phyloP scores from a whole-genome alignment of 2,329 filamentous ascomycete genomes.

The Metarhizium anisopliae region DNA sequence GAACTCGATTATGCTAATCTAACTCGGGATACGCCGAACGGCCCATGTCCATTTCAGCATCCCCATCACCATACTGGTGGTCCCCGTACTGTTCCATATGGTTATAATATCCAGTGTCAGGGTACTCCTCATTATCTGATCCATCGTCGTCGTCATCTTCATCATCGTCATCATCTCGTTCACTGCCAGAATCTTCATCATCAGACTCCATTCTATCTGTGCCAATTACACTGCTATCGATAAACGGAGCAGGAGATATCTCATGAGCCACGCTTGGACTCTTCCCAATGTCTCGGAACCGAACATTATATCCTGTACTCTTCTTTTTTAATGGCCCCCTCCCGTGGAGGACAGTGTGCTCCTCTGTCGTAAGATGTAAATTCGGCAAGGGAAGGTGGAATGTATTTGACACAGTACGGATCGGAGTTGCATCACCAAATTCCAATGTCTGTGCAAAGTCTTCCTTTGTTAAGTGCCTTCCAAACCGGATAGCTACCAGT shows the following conservation, averaged over 20 bases:
- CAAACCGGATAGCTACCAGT: constrained; percentile 57
- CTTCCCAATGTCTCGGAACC: constrained; percentile 17
- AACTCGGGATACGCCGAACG: constrained; percentile 10
- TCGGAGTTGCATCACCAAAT: constrained; percentile 25
- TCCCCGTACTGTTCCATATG: background rate
- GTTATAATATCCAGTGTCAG: constrained; percentile 16
- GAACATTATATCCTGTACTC: constrained; percentile 26
- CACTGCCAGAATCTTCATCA: constrained; percentile 15
- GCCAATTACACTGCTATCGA: constrained; percentile 6
- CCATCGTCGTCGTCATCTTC: constrained; percentile 20
- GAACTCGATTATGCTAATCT: constrained; percentile 4
- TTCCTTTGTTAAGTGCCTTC: constrained; percentile 34
- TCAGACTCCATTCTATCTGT: constrained; percentile 4
- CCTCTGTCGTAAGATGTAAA: constrained; percentile 25
- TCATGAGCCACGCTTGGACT: constrained; percentile 10
- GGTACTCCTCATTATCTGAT: constrained; percentile 16
- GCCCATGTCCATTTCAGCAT: constrained; percentile 7
- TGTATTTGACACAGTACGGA: constrained; percentile 19
- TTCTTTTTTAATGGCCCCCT: constrained; percentile 26
- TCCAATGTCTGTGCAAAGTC: constrained; percentile 27
- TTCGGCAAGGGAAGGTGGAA: constrained; percentile 26
- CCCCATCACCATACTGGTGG: constrained; percentile 7
- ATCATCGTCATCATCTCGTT: constrained; percentile 8
- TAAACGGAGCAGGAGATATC: constrained; percentile 6
- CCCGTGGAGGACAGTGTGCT: constrained; percentile 25